These are phyloP conservation scores for Ceratobasidium papillatum DNA, from an alignment of 1,284 basidiomycete species.

Conservation along the genomic window DNA sequence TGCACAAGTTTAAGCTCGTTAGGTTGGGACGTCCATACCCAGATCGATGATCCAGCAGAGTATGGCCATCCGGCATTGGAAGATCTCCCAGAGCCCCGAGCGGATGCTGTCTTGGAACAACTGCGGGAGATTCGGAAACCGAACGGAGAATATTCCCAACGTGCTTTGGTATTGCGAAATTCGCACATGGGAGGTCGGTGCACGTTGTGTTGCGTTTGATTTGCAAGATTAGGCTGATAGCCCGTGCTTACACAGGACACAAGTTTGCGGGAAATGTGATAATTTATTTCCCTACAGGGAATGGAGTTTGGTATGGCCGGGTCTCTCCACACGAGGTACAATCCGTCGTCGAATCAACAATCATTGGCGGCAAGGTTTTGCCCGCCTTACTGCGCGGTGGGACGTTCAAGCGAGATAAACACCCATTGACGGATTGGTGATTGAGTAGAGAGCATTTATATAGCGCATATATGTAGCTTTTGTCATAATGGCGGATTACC, in stretches of 20 bases:
- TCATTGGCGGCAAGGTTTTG: conserved; percentile 82
- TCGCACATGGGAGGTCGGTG: conserved; percentile 78
- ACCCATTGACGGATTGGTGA: conserved; percentile 76
- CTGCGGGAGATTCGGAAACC: conserved; percentile 51
- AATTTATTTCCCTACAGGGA: conserved; percentile 85
- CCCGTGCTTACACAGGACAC: conserved; percentile 61
- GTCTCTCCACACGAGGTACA: conserved; percentile 89
- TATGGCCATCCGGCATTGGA: conserved; percentile 55
- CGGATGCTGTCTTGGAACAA: conserved; percentile 61
- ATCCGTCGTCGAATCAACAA: conserved; percentile 85
- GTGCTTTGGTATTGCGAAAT: conserved; percentile 81
- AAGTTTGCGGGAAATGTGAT: conserved; percentile 92
- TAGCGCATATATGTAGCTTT: background rate
- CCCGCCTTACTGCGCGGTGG: conserved; percentile 86
- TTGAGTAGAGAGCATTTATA: background rate
- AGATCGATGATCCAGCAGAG: conserved; percentile 71
- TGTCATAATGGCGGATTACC: background rate
- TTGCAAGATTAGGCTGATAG: background rate
- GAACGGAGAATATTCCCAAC: conserved; percentile 55
- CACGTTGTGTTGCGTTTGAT: background rate
- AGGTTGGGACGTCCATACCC: conserved; percentile 79
- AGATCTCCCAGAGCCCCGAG: conserved; percentile 51
- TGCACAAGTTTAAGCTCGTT: conserved; percentile 65
- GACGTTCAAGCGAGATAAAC: conserved; percentile 69
- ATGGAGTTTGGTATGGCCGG: conserved; percentile 91